Base-by-base conservation (phyloP, 73 alveolate species). In the Paramecium pentaurelia region DNA sequence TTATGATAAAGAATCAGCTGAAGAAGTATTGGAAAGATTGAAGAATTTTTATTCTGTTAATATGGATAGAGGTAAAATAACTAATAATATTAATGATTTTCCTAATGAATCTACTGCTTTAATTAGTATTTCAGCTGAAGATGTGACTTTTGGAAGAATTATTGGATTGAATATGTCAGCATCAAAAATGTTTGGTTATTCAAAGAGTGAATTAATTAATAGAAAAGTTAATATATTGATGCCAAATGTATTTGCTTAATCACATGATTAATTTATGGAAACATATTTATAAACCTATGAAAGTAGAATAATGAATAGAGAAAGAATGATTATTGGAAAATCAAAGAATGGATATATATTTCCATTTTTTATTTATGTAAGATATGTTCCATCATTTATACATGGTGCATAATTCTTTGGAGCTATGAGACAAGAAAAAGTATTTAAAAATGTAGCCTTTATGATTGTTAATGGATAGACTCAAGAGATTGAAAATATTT, bases 71-170 rank as follows among this genome's bases (percentile, higher is more conserved):
- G 88, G 94, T 16, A 89, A 89, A 44, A 89, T 83, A 1, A 89
- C 94, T 1, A 89, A 89, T 44, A 89, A 89, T 32, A 89, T 89
- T 22, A 89, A 89, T 71, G 94, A 89, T 71, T 89, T 89, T 42
- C 88, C 86, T 25, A 89, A 89, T 71, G 94, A 89, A 36, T 89
- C 94, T 8, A 89, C 94, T n/a, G 94, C 92, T 28, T 30, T 89
- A 14, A 89, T 89, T 71, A 71, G 92, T 42, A 83, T 89, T 27
- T 89, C 94, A 71, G 94, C 94, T n/a, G 94, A 89, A 51, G 94
- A 89, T 89, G 94, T 54, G 7, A 47, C 94, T 0, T 89, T 89
- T 89, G 94, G 89, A 4, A 89, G 94, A 89, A 89, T 89, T n/a
- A 47, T 83, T 10, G 94, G 92, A 3, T 71, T 89, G 25, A 89